Percentiles rank a stretch among this genome's conserved stretches.
Conservation (phyloP, 495 filamentous ascomycete genomes). For the Chlorociboria aeruginascens region DNA sequence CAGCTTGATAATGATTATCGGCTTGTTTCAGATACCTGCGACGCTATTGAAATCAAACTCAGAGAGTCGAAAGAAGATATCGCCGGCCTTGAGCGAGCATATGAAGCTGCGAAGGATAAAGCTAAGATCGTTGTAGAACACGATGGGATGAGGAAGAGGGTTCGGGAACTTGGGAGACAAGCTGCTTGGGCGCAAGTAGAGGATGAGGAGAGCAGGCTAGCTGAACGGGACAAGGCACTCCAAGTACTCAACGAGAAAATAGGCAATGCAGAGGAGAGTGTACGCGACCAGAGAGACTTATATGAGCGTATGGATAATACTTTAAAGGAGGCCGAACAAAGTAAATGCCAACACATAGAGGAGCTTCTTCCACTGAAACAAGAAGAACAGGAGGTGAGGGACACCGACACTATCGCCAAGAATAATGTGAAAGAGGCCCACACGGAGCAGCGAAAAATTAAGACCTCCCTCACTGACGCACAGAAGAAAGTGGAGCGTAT, state of each 20-base stretch:
- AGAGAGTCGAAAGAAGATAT: slow-evolving; percentile 36
- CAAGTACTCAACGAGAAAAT: slow-evolving; percentile 32
- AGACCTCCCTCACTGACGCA: slow-evolving; percentile 23
- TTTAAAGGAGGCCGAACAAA: slow-evolving; percentile 27
- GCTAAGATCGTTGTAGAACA: slow-evolving; percentile 33
- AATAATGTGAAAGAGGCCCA: slow-evolving; percentile 24
- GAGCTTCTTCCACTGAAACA: slow-evolving; percentile 29
- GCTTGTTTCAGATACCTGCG: slow-evolving; percentile 54
- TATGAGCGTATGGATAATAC: slow-evolving; percentile 28
- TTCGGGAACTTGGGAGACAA: slow-evolving; percentile 12
- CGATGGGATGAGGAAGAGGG: slow-evolving; percentile 16
- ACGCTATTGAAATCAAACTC: slow-evolving; percentile 48
- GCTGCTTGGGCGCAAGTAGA: slow-evolving; percentile 28
- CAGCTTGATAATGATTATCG: slow-evolving; percentile 86
- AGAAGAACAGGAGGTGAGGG: slow-evolving; percentile 24
- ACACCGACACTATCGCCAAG: slow-evolving; percentile 22
- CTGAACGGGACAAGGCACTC: slow-evolving; percentile 49
- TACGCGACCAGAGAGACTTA: slow-evolving; percentile 19
- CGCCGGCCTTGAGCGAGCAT: slow-evolving; percentile 31
- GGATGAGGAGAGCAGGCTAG: slow-evolving; percentile 30
- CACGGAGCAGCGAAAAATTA: slow-evolving; percentile 35
- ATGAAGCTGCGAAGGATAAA: slow-evolving; percentile 22
- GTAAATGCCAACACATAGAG: slow-evolving; percentile 36
- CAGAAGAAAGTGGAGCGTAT: slow-evolving; percentile 24
- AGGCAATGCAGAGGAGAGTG: slow-evolving; percentile 6